Evolutionary conservation across 805 yeast genomes (phyloP).

Genomic region (Lachancea nothofagi): DNA sequence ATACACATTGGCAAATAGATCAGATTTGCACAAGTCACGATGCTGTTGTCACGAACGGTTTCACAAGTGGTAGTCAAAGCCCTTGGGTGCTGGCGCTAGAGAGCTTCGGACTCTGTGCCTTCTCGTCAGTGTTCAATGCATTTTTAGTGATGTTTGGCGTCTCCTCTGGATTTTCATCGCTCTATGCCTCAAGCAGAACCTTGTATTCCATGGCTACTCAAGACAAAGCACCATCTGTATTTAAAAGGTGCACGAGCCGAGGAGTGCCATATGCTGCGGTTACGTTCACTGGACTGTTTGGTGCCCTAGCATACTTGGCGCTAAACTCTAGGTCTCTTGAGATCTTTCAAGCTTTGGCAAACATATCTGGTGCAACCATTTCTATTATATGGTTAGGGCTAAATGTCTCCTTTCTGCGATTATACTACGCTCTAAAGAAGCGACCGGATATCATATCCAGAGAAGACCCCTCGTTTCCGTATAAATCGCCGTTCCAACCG

Average conservation of each 20-base stretch:
- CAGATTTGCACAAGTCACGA: slow-evolving; percentile 56
- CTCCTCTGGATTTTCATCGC: slow-evolving; percentile 51
- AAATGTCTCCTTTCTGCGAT: slow-evolving; percentile 58
- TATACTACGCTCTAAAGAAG: slow-evolving; percentile 53
- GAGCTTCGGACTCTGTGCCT: slow-evolving; percentile 45
- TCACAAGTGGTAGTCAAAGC: slow-evolving; percentile 44
- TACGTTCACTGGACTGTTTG: slow-evolving; percentile 54
- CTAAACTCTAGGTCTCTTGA: slow-evolving; percentile 51
- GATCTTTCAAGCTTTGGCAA: slow-evolving; percentile 62
- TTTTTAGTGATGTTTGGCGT: slow-evolving; percentile 50
- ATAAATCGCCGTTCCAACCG: slow-evolving; percentile 65
- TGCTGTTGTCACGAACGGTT: slow-evolving; percentile 39
- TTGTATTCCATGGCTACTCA: slow-evolving; percentile 49
- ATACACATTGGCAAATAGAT: slow-evolving; percentile 50
- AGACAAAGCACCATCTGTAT: slow-evolving; percentile 55
- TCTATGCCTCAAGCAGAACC: slow-evolving; percentile 58
- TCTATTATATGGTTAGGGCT: slow-evolving; percentile 75
- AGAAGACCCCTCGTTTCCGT: slow-evolving; percentile 61
- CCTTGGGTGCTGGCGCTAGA: slow-evolving; percentile 56
- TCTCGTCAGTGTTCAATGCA: slow-evolving; percentile 48
- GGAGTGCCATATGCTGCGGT: slow-evolving; percentile 78
- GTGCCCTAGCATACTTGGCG: slow-evolving; percentile 55
- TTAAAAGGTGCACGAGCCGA: slow-evolving; percentile 50
- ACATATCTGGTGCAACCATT: slow-evolving; percentile 68
- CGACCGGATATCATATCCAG: slow-evolving; percentile 63